phyloP scores from a whole-genome alignment of 2,329 filamentous ascomycete genomes.

The Penicillium crustosum region DNA sequence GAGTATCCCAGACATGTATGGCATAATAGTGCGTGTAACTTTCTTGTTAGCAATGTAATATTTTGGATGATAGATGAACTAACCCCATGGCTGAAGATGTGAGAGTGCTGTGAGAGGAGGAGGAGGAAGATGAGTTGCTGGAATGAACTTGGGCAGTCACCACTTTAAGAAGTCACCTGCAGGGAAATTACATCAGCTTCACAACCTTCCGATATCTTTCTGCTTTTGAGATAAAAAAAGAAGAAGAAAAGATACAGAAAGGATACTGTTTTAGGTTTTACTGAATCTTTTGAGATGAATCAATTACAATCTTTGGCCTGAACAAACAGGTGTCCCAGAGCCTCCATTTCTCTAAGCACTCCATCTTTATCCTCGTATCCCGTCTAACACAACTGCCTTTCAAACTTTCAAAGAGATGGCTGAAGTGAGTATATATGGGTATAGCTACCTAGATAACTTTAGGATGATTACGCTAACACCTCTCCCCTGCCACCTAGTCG shows the following conservation, averaged over 20 bases:
- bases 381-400: neutral
- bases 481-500: neutral
- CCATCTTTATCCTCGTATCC: neutral
- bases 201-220: neutral
- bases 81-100: neutral
- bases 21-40: slow-evolving; percentile 23
- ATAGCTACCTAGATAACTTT: neutral
- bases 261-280: neutral
- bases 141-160: neutral
- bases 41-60: neutral
- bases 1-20: slow-evolving; percentile 10
- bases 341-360: neutral
- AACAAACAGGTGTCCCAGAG: neutral
- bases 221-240: neutral
- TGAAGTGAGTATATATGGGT: neutral
- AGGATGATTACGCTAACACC: neutral
- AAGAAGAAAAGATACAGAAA: no score
- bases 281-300: neutral
- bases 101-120: neutral
- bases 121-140: neutral
- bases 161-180: neutral
- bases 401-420: neutral
- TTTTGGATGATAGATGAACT: neutral
- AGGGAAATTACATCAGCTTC: neutral
- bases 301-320: neutral